Evolutionary conservation across 2,329 filamentous ascomycete species (phyloP).

Genomic region (Dactylonectria macrodidyma): DNA sequence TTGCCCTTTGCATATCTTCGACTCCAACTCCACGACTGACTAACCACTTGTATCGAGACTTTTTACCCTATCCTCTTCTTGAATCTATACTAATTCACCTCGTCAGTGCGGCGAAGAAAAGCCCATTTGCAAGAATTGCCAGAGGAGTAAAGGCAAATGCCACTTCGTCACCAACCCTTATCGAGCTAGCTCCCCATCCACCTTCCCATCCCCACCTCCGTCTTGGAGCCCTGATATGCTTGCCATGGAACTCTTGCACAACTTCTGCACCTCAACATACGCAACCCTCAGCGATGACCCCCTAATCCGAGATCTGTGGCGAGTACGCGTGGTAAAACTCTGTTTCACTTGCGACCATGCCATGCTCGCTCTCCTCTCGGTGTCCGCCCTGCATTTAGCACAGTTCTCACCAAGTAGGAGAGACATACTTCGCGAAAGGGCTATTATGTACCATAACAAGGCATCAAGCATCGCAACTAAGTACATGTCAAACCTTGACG

Average conservation of each 20-base stretch:
- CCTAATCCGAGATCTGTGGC: constrained; percentile 15
- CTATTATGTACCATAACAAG: constrained; percentile 5
- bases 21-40: no score
- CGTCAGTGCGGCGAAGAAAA: constrained; percentile 16
- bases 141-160: constrained; percentile 3
- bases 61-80: not conserved
- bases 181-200: not conserved
- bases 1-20: no score
- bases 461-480: constrained; percentile 10
- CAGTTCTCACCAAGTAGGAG: constrained; percentile 4
- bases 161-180: not conserved
- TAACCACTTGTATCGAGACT: not conserved
- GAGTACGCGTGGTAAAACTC: constrained; percentile 13
- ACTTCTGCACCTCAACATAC: constrained; percentile 17
- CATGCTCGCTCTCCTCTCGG: constrained; percentile 12
- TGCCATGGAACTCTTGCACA: constrained; percentile 11
- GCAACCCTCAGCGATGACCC: constrained; percentile 14
- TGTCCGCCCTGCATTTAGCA: constrained; percentile 15
- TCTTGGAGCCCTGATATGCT: constrained; percentile 8
- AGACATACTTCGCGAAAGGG: constrained; percentile 6
- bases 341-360: constrained; percentile 15
- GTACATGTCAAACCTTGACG: constrained; percentile 8
- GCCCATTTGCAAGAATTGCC: constrained; percentile 13
- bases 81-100: not conserved
- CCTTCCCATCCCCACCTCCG: not conserved